Evolutionary conservation across 768 basidiomycete genomes (phyloP).

Genomic region (Rubroboletus pulcherrimus): DNA sequence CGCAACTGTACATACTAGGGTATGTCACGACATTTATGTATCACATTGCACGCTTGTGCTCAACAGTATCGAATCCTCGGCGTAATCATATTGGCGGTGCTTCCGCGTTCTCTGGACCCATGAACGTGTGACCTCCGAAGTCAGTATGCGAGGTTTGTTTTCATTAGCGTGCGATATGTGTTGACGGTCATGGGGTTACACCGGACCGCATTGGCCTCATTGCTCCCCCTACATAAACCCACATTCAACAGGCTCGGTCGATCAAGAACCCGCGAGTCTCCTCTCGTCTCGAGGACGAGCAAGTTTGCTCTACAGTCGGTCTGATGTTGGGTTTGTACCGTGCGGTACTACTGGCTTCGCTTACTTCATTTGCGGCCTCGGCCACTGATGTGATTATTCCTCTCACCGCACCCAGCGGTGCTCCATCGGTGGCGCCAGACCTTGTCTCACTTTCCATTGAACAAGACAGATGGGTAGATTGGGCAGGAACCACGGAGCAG

Average conservation of each 20-base stretch:
- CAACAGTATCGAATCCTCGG: neutral
- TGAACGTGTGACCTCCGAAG: neutral
- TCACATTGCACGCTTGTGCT: neutral
- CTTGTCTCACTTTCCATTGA: slow-evolving; percentile 66
- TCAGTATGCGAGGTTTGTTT: neutral
- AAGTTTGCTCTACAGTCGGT: neutral
- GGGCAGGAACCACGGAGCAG: slow-evolving; percentile 48
- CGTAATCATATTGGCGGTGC: neutral
- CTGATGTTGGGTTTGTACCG: slow-evolving; percentile 3
- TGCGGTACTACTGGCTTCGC: neutral
- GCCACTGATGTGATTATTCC: slow-evolving; percentile 38
- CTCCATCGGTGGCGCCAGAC: slow-evolving; percentile 40
- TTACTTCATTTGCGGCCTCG: slow-evolving; percentile 1
- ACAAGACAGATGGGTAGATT: slow-evolving; percentile 68
- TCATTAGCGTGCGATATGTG: neutral
- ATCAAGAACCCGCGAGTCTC: neutral
- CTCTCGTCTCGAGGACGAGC: neutral
- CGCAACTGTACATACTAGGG: neutral
- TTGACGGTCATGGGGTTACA: neutral
- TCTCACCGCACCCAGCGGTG: slow-evolving; percentile 32
- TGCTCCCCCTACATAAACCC: neutral
- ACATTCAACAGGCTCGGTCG: neutral
- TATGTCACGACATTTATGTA: neutral
- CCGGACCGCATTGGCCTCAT: neutral
- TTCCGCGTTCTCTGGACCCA: neutral